These are phyloP conservation scores for Talaromyces albobiverticillius DNA, from an alignment of 2,329 filamentous ascomycete genomes.

Conservation along the genomic window DNA sequence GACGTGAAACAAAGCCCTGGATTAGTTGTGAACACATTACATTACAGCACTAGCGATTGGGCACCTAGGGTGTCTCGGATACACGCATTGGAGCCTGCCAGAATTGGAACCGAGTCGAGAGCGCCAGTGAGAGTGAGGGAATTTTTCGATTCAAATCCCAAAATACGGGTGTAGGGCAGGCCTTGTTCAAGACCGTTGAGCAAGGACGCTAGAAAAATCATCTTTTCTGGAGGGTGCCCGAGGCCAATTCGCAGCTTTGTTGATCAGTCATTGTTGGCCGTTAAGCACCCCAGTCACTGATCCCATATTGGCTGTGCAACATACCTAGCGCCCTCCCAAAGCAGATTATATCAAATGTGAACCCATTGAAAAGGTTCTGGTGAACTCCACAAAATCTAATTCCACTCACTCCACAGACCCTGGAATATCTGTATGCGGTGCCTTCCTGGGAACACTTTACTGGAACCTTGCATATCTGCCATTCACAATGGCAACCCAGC, in stretches of 20 bases:
- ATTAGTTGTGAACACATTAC: too few species aligned
- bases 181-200: too few species aligned
- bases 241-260: neutral
- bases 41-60: too few species aligned
- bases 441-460: neutral
- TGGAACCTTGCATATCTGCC: neutral
- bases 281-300: too few species aligned
- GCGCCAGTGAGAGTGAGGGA: neutral
- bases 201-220: too few species aligned
- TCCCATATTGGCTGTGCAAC: neutral
- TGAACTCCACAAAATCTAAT: neutral
- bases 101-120: neutral
- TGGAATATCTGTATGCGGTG: neutral
- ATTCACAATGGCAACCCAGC: constrained; percentile 22
- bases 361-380: neutral
- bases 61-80: neutral
- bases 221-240: neutral
- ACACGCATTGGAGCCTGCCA: neutral
- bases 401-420: neutral
- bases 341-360: neutral
- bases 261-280: too few species aligned
- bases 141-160: too few species aligned
- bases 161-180: too few species aligned
- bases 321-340: neutral
- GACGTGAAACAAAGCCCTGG: neutral